Base-by-base conservation (phyloP, 2,329 filamentous ascomycete genomes). In the Fusarium circinatum region DNA sequence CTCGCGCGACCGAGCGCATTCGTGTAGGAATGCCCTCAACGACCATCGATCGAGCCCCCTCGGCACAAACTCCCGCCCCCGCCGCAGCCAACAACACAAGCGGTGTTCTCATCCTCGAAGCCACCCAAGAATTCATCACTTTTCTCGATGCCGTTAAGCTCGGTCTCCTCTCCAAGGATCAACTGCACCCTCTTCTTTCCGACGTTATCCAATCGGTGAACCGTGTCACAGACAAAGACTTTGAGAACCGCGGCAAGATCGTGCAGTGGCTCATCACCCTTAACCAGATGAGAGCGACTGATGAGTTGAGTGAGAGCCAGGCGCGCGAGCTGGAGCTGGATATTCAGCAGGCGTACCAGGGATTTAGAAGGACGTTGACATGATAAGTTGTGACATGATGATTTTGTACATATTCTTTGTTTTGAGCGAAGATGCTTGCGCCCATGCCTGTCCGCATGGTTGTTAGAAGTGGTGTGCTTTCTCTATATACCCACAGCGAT, bases 121-220 rank as follows among this genome's bases (percentile, higher is more conserved):
- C 96, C 4, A 98, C 96, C 2, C 95, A 99, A 82, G 97, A 98
- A 82, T 99, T 99, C 82, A 99, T 99, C 82, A 99, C 96, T 0
- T 96, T 99, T 80, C 89, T 99, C 59, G 96, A 99, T 80, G 97
- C 96, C 22, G 89, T 99, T 77, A 95, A 95, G 80, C 90, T 99
- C 62, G 95, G 96, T 49, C 90, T 98, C 78, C 87, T 97, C 17
- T 96, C 96, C 54, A 99, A 99, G 80, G 96, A 98, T 82, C 95
- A 96, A 72, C 86, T 99, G n/a, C 97, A 99, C 80, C 96, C 96
- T 8, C 86, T 99, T 26, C 88, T 99, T 5, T 96, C 95, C 3
- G 96, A 98, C 78, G 94, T 98, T 24, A 99, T 99, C 70, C 96
- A 98, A 79, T 95, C 94, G 6, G 96, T 98, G 74, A 98, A 98